phyloP scores from a whole-genome alignment of 2,329 filamentous ascomycete genomes.

The Blastomyces silverae region DNA sequence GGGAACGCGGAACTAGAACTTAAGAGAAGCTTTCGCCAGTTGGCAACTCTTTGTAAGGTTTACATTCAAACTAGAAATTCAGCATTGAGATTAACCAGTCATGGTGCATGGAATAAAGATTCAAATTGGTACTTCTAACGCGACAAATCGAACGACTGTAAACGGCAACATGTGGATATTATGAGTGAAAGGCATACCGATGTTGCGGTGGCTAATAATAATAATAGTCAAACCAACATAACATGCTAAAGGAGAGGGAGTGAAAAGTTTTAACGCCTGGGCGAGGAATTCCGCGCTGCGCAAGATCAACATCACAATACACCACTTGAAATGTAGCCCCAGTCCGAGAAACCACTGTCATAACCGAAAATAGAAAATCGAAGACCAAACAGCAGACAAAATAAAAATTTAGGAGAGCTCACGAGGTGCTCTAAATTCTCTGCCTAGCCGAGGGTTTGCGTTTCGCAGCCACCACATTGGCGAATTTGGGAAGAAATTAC shows the following conservation, averaged over 20 bases:
- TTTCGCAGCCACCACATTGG: not conserved
- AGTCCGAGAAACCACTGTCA: not conserved
- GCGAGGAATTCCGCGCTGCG: not conserved
- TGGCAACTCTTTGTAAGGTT: not conserved
- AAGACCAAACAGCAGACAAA: not conserved
- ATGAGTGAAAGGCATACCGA: not conserved
- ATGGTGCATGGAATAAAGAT: not conserved
- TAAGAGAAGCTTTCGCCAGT: not conserved
- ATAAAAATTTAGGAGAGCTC: not conserved
- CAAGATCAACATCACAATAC: not conserved
- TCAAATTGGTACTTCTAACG: not conserved
- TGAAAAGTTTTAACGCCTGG: not conserved
- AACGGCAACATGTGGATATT: no score
- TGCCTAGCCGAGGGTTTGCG: not conserved
- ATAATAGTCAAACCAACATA: slow-evolving; percentile 1
- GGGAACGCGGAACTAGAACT: not conserved
- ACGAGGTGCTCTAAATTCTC: not conserved
- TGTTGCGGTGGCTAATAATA: not conserved
- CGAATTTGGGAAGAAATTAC: not conserved
- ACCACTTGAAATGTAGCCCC: not conserved
- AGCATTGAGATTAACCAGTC: not conserved
- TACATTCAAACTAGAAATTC: not conserved
- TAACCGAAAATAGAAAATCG: not conserved
- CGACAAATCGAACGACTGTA: not conserved
- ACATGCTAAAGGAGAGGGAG: not conserved